Evolutionary conservation across 768 basidiomycete species (phyloP).

Genomic region (Suillus discolor): DNA sequence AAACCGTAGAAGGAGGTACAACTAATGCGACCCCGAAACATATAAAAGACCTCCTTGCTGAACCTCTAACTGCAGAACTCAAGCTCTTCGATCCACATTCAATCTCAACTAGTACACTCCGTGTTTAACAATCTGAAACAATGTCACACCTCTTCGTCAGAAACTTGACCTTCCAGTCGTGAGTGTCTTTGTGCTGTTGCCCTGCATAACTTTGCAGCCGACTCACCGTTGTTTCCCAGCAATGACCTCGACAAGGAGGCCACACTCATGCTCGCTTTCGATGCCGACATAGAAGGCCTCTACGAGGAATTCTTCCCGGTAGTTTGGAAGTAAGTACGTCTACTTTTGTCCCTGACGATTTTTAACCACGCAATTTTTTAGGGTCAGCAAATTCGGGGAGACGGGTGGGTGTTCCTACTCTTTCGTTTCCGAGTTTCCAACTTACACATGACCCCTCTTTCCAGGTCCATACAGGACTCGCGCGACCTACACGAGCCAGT

Average conservation of each 20-base stretch:
- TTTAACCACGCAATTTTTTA: not conserved
- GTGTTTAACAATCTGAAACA: not conserved
- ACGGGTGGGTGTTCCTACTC: not conserved
- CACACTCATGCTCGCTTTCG: not conserved
- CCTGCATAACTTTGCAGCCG: not conserved
- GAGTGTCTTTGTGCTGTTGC: not conserved
- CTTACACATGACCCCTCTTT: not conserved
- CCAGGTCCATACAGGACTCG: not conserved
- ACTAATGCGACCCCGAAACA: not conserved
- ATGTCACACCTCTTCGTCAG: not conserved
- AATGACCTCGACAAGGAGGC: not conserved
- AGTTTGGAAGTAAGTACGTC: not conserved
- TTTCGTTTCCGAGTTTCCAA: not conserved
- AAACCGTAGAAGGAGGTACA: not conserved
- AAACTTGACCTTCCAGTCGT: not conserved
- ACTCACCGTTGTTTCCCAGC: not conserved
- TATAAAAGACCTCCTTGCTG: not conserved
- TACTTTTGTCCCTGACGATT: not conserved
- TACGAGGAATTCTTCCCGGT: not conserved
- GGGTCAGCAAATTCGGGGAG: not conserved
- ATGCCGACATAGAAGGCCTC: not conserved
- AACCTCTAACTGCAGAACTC: not conserved
- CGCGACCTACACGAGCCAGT: not conserved
- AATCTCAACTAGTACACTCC: not conserved
- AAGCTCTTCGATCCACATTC: not conserved